Evolutionary conservation across 2,329 filamentous ascomycete genomes (phyloP).

Genomic region (Coniochaeta pulveracea): DNA sequence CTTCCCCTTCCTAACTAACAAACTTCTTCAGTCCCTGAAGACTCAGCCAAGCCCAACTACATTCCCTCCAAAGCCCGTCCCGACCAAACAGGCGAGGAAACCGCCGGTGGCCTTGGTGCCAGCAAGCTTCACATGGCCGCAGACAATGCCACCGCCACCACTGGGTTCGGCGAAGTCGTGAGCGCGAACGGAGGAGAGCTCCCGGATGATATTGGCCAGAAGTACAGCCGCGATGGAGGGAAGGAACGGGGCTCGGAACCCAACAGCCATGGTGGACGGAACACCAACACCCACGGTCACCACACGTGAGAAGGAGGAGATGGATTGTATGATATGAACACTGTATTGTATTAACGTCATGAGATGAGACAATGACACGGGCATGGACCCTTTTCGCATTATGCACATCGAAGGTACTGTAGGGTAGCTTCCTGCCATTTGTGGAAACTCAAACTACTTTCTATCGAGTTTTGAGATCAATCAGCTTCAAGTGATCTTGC

Average conservation of each 20-base stretch:
- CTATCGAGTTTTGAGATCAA: no score
- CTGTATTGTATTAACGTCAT: no score
- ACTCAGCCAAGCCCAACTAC: constrained; percentile 11
- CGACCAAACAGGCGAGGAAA: constrained; percentile 4
- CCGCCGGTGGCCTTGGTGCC: constrained; percentile 6
- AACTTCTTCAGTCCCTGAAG: constrained; percentile 8
- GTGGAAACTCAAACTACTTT: no score
- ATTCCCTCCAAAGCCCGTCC: constrained; percentile 7
- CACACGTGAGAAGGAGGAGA: no score
- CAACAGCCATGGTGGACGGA: constrained; percentile 7
- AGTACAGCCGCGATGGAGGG: constrained; percentile 10
- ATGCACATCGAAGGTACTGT: no score
- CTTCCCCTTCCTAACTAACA: not conserved
- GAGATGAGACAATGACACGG: no score
- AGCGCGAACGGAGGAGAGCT: constrained; percentile 10
- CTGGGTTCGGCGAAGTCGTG: constrained; percentile 7
- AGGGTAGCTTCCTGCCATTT: no score
- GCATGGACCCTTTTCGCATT: no score
- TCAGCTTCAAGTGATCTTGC: no score
- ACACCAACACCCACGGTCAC: no score
- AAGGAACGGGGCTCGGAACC: constrained; percentile 15
- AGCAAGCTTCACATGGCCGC: constrained; percentile 2
- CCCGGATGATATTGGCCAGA: constrained; percentile 10
- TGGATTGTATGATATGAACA: no score
- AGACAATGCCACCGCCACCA: constrained; percentile 6